Evolutionary conservation across 192 early-diverging fungal species (phyloP), one percentile per base, ranked within the genome.

Genomic region (Entomortierella lignicola): DNA sequence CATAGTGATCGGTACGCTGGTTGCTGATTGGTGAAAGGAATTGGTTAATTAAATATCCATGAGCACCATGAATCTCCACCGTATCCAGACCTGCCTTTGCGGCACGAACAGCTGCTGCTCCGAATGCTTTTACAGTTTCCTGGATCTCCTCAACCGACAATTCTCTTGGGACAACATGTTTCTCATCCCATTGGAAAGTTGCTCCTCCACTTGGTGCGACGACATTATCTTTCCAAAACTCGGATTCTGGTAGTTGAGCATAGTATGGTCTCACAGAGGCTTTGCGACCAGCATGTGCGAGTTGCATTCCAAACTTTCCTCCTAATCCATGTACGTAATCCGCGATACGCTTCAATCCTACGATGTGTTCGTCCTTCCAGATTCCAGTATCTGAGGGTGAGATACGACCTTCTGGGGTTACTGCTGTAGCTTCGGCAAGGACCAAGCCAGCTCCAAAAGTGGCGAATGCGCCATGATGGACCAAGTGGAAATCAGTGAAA

Each of bases 11-110:
- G 0, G 95, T 96, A 60, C 97, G 91, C 27, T 89, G 60, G 83
- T 99, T 98, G 51, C 91, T 82, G 31, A 94, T 67, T 2, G 93
- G 91, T 29, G 91, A 93, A 21, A 96, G 65, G 75, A 98, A 97
- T 67, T 91, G 79, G 79, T 91, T 83, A 57, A 94, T 58, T 52
- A 98, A 80, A 82, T 97, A 98, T 18, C 97, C 97, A 80, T 98
- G 95, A 8, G 97, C 95, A 52, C 81, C 88, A 63, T 97, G 96
- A 26, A 98, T 82, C 81, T 98, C 97, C n/a, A 98, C 80, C 18
- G 90, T 91, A 62, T 97, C 94, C 72, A 96, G 92, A 1, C 93
- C 94, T n/a, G 95, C 96, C 60, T 88, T 83, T 55, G 86, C 71
- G 1, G 97, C 92, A 21, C 93, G 88, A 37, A 10, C 34, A 37